Conservation (phyloP, 1,139 yeast genomes). For the Nadsonia starkeyi-henricii region DNA sequence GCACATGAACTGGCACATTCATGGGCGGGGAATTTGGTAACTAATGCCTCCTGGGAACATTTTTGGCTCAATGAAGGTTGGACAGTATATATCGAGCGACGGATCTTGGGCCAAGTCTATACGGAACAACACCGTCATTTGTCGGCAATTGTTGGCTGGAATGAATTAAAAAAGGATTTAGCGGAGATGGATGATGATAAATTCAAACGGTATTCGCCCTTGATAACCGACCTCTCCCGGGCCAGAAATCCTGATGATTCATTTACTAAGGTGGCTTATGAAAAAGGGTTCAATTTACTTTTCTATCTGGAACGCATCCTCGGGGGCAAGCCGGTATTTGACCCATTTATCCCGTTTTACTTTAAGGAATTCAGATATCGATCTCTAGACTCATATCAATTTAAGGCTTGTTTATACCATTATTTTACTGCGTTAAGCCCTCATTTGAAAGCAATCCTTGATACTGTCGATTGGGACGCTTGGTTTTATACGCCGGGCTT, state of each 20-base stretch:
- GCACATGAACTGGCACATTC: constrained; percentile 91
- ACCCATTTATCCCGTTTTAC: constrained; percentile 67
- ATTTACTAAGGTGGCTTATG: constrained; percentile 79
- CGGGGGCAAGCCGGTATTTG: constrained; percentile 53
- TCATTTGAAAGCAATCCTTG: constrained; percentile 27
- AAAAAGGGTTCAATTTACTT: constrained; percentile 73
- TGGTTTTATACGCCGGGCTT: constrained; percentile 77
- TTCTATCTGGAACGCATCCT: constrained; percentile 54
- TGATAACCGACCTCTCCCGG: constrained; percentile 45
- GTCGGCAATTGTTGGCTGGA: constrained; percentile 80
- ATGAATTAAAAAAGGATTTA: constrained; percentile 55
- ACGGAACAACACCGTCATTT: constrained; percentile 72
- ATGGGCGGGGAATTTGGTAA: constrained; percentile 84
- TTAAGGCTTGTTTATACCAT: constrained; percentile 60
- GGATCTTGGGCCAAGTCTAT: constrained; percentile 63
- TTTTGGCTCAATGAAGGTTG: constrained; percentile 94
- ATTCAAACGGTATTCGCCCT: constrained; percentile 40
- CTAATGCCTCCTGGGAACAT: constrained; percentile 86
- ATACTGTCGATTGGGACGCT: constrained; percentile 65
- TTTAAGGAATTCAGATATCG: constrained; percentile 52
- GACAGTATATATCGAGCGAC: constrained; percentile 84
- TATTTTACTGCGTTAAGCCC: constrained; percentile 21
- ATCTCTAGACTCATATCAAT: constrained; percentile 72
- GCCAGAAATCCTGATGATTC: constrained; percentile 69
- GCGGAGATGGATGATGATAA: constrained; percentile 39